Evolutionary conservation across 257 asterid species (phyloP).

Genomic region (Plantago major): DNA sequence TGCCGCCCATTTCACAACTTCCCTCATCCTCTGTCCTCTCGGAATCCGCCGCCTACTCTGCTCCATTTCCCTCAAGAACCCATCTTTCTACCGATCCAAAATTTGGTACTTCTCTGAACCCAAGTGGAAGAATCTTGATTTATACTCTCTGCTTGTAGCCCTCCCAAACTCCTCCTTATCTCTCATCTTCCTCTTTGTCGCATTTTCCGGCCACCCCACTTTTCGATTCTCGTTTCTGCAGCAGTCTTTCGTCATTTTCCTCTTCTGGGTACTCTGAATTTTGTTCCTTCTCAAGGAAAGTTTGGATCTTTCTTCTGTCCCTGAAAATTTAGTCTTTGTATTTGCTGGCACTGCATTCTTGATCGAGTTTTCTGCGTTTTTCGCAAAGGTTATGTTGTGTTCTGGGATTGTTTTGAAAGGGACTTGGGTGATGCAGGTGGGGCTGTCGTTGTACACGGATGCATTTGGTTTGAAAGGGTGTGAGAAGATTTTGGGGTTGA

Average conservation of each 20-base stretch:
- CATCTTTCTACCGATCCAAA: constrained; percentile 60
- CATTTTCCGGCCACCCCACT: constrained; percentile 47
- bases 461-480: constrained; percentile 59
- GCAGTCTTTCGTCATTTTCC: constrained; percentile 52
- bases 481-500: constrained; percentile 35
- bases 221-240: constrained; percentile 66
- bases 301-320: constrained; percentile 43
- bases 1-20: constrained; percentile 70
- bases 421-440: constrained; percentile 80
- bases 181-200: constrained; percentile 47
- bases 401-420: constrained; percentile 68
- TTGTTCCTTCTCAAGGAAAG: constrained; percentile 45
- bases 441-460: constrained; percentile 65
- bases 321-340: constrained; percentile 49
- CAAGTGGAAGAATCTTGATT: constrained; percentile 73
- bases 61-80: constrained; percentile 56
- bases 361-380: constrained; percentile 50
- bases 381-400: constrained; percentile 60
- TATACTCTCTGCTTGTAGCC: constrained; percentile 45
- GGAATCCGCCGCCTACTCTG: constrained; percentile 63
- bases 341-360: constrained; percentile 51
- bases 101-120: constrained; percentile 69
- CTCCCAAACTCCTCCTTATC: constrained; percentile 68
- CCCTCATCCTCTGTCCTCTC: constrained; percentile 56
- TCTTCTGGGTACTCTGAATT: constrained; percentile 62